Evolutionary conservation across 192 early-diverging fungal genomes (phyloP).

Genomic region (Gryganskiella cystojenkinii): DNA sequence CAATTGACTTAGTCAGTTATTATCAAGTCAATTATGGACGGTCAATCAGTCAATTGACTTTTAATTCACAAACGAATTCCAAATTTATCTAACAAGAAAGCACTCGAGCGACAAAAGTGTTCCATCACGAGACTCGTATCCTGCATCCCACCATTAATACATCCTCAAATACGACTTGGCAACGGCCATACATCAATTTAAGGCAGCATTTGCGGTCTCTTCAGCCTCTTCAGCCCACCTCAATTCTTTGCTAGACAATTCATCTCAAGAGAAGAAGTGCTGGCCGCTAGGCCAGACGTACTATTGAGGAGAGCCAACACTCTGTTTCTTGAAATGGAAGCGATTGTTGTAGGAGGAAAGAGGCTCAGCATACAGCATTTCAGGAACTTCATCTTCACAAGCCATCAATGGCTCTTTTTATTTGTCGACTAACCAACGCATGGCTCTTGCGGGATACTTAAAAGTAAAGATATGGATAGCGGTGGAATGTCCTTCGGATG

Average conservation of each 20-base stretch:
- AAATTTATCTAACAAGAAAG: no score
- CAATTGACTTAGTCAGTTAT: no score
- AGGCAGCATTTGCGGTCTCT: no score
- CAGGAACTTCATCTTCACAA: background rate
- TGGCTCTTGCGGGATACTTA: background rate
- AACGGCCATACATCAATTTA: no score
- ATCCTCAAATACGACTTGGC: no score
- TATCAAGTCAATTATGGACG: no score
- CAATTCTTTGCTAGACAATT: background rate
- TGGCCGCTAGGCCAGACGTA: background rate
- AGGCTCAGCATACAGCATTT: slow-evolving; percentile 4
- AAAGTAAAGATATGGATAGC: background rate
- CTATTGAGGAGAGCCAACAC: background rate
- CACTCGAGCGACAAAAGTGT: no score
- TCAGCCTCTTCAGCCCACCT: background rate
- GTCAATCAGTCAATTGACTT: no score
- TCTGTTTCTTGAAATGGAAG: background rate
- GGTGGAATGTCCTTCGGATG: slow-evolving; percentile 7
- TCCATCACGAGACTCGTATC: no score
- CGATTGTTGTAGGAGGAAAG: no score
- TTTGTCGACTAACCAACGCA: background rate
- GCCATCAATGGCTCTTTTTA: background rate
- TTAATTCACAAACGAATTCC: no score
- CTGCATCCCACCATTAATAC: no score
- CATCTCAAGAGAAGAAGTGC: slow-evolving; percentile 5